Evolutionary conservation across 208 protist genomes (phyloP), one percentile per base, ranked within the genome.

Genomic region (Leishmania tropica): DNA sequence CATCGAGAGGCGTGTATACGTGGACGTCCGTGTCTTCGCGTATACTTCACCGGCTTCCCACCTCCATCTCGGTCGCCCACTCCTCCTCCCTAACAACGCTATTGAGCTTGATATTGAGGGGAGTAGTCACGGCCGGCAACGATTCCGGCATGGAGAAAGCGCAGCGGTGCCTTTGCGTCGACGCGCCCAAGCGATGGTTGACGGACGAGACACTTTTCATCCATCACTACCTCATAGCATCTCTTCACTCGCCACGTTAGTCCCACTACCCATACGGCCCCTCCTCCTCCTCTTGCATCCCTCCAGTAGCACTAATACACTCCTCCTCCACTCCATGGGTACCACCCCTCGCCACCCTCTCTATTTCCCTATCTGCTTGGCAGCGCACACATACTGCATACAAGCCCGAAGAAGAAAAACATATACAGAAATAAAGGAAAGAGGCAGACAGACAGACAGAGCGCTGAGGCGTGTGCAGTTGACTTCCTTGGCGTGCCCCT

Each of bases 321-420:
- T 15, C n/a, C n/a, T 65, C n/a, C 60, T 35, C 13, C 19, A 19
- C 47, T 45, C 40, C 53, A 60, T 13, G 56, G 15, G 56, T 21
- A 19, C 56, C 68, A 15, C 42, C 74, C 68, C n/a, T 78, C 78
- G 42, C 82, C 78, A 64, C 45, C 81, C 78, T 82, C 76, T 83
- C 53, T 80, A 58, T 80, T 35, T 45, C 42, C 56, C 48, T n/a
- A 68, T 11, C 81, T 10, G 37, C 7, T 76, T 37, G 45, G 1
- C 45, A 28, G 51, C 31, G 42, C 54, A 74, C 60, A 37, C 60
- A 67, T 28, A 67, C 60, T 54, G 31, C 28, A 67, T 4, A 35
- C 19, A 67, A 28, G 0, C 60, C 6, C 28, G 31, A 28, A 67
- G n/a, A 67, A 10, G 15, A 28, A 45, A 45, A 7, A 35, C 28